A percentile compares a stretch with the other conserved stretches of the same genome.
phyloP scores from a whole-genome alignment of 139 green algal genomes.

The Edaphochlamys debaryana region DNA sequence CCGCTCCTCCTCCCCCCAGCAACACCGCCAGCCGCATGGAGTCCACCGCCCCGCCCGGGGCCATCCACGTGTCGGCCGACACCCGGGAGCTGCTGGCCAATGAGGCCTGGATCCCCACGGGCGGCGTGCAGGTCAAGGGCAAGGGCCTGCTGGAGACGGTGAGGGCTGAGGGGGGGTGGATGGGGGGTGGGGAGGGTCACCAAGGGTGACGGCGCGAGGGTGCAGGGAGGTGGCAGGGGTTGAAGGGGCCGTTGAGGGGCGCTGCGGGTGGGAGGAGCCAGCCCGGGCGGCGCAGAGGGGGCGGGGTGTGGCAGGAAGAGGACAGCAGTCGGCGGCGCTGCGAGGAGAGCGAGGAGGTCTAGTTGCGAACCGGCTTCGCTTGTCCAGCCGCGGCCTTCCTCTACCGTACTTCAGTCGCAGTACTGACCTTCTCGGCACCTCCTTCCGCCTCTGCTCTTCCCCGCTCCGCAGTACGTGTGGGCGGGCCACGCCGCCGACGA shows the following conservation, averaged over 20 bases:
- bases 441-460: background rate
- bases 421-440: background rate
- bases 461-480: slow-evolving; percentile 20
- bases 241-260: too few relatives aligned
- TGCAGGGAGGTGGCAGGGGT: too few relatives aligned
- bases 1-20: background rate
- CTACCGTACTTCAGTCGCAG: background rate
- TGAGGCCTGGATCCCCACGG: slow-evolving; percentile 37
- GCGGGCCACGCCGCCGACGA: slow-evolving; percentile 22
- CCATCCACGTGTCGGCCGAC: slow-evolving; percentile 39
- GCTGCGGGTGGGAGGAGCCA: too few relatives aligned
- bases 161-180: background rate
- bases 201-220: background rate
- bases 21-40: slow-evolving; percentile 46
- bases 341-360: too few relatives aligned
- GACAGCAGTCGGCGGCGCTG: too few relatives aligned
- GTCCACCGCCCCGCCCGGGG: slow-evolving; percentile 25
- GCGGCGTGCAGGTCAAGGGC: slow-evolving; percentile 45
- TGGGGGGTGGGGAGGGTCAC: too few relatives aligned
- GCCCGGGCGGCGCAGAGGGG: too few relatives aligned
- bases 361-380: too few relatives aligned
- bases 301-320: too few relatives aligned
- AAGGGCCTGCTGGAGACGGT: slow-evolving; percentile 38
- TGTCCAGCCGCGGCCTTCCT: too few relatives aligned
- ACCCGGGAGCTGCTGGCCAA: slow-evolving; percentile 26